A percentile compares a stretch with the other conserved stretches of the same genome.
Conservation (phyloP, 1,284 basidiomycete species). For the Apiotrichum porosum region DNA sequence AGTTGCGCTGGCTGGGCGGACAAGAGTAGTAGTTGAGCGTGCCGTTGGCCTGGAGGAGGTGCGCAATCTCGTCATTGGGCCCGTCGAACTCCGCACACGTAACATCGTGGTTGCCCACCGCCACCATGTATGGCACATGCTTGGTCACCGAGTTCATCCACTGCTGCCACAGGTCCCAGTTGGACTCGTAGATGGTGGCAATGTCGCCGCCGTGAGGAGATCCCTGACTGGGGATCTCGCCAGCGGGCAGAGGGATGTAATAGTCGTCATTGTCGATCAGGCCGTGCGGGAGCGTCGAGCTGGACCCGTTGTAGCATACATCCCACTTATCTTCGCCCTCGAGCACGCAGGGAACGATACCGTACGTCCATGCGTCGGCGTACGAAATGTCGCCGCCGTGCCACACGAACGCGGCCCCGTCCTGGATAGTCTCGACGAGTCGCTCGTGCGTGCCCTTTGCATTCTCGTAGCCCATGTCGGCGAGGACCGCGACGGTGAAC, state of each 20-base stretch:
- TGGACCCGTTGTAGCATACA: constrained; percentile 32
- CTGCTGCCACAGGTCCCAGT: constrained; percentile 44
- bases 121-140: constrained; percentile 29
- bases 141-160: constrained; percentile 38
- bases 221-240: constrained; percentile 27
- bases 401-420: constrained; percentile 29
- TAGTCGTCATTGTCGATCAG: constrained; percentile 19
- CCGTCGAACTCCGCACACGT: constrained; percentile 29
- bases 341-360: constrained; percentile 18
- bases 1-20: constrained; percentile 24
- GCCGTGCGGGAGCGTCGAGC: constrained; percentile 7
- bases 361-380: constrained; percentile 41
- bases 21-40: constrained; percentile 26
- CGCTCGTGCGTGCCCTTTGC: constrained; percentile 35
- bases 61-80: constrained; percentile 16
- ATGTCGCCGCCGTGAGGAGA: constrained; percentile 29
- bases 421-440: constrained; percentile 22
- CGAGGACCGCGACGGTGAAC: constrained; percentile 35
- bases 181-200: constrained; percentile 28
- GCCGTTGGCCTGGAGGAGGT: constrained; percentile 7
- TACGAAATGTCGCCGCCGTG: constrained; percentile 46
- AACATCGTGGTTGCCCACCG: constrained; percentile 22
- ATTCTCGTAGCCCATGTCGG: constrained; percentile 47
- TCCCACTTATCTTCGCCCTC: constrained; percentile 4
- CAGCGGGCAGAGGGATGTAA: constrained; percentile 22